These are phyloP conservation scores for Xylogone sp. DNA, from an alignment of 2,329 filamentous ascomycete genomes.

Conservation along the genomic window DNA sequence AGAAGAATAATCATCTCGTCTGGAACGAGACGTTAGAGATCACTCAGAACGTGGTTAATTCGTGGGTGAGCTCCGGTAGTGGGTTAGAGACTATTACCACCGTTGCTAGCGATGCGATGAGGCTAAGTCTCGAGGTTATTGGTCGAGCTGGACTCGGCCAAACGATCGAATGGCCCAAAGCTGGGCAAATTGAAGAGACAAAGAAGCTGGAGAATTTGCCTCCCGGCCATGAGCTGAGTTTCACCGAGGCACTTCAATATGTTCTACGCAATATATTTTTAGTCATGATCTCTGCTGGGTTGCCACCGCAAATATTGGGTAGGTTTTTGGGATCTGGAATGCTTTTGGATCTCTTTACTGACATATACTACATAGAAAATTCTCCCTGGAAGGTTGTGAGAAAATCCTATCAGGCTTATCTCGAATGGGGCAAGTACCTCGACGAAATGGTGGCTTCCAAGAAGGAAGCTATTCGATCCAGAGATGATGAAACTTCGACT, in stretches of 20 bases:
- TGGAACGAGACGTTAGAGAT: slow-evolving; percentile 43
- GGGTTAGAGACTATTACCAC: slow-evolving; percentile 43
- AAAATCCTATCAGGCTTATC: slow-evolving; percentile 7
- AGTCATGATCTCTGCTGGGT: slow-evolving; percentile 1
- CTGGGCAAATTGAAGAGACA: not conserved
- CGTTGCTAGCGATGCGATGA: slow-evolving; percentile 53
- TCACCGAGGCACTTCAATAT: slow-evolving; percentile 2
- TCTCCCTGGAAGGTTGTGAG: not conserved
- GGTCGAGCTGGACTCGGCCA: slow-evolving; percentile 68
- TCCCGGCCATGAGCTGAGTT: too few relatives aligned
- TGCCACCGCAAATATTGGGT: too few relatives aligned
- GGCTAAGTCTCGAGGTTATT: slow-evolving; percentile 51
- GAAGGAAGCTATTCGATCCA: slow-evolving; percentile 2
- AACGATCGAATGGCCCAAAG: slow-evolving; percentile 54
- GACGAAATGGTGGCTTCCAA: slow-evolving; percentile 10
- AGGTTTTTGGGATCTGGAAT: too few relatives aligned
- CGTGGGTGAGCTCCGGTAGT: slow-evolving; percentile 30
- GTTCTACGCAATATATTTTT: slow-evolving; percentile 3
- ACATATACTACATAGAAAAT: too few relatives aligned
- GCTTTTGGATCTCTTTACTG: too few relatives aligned
- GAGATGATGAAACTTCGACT: not conserved
- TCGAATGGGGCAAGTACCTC: slow-evolving; percentile 11
- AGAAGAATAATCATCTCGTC: slow-evolving; percentile 40
- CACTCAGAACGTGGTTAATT: slow-evolving; percentile 33
- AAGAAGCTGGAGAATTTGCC: too few relatives aligned